Evolutionary conservation across 176 grass and related monocot species (phyloP).

Genomic region (Areca catechu): DNA sequence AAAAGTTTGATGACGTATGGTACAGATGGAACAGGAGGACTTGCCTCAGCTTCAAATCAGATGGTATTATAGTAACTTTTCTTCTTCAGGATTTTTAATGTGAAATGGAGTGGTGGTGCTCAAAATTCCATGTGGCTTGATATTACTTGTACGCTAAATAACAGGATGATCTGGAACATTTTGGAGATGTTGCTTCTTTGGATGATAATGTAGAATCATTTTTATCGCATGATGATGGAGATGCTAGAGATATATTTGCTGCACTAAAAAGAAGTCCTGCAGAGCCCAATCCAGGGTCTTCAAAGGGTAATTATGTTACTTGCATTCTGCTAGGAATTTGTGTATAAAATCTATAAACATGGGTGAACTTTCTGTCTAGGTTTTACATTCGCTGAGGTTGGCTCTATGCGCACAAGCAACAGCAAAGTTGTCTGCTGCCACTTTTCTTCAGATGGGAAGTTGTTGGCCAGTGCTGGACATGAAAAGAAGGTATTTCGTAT

Average conservation of each 20-base stretch:
- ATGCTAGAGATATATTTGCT: slow-evolving; percentile 84
- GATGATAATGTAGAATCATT: slow-evolving; percentile 99
- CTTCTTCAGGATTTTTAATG: not conserved
- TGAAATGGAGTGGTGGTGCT: too few species aligned
- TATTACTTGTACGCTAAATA: slow-evolving; percentile 7
- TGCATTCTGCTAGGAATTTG: not conserved
- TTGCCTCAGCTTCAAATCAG: slow-evolving; percentile 96
- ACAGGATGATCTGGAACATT: slow-evolving; percentile 93
- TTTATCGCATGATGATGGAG: slow-evolving; percentile 85
- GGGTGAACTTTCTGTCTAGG: slow-evolving; percentile 31
- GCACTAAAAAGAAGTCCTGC: slow-evolving; percentile 55
- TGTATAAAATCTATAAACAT: not conserved
- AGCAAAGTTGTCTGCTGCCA: slow-evolving; percentile 93
- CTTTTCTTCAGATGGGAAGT: slow-evolving; percentile 93
- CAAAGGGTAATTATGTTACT: slow-evolving; percentile 38
- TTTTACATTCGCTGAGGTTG: slow-evolving; percentile 82
- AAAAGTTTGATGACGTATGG: slow-evolving; percentile 95
- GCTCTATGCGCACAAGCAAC: slow-evolving; percentile 75
- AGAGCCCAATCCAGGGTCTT: slow-evolving; percentile 52
- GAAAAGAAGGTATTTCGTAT: slow-evolving; percentile 67
- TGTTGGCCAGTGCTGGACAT: slow-evolving; percentile 92
- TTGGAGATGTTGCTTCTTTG: slow-evolving; percentile 82
- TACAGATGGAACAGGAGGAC: slow-evolving; percentile 57
- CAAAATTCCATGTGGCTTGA: not conserved
- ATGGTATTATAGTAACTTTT: slow-evolving; percentile 37